Conservation (phyloP, 768 basidiomycete genomes). For the Leccinum pellstonianum region DNA sequence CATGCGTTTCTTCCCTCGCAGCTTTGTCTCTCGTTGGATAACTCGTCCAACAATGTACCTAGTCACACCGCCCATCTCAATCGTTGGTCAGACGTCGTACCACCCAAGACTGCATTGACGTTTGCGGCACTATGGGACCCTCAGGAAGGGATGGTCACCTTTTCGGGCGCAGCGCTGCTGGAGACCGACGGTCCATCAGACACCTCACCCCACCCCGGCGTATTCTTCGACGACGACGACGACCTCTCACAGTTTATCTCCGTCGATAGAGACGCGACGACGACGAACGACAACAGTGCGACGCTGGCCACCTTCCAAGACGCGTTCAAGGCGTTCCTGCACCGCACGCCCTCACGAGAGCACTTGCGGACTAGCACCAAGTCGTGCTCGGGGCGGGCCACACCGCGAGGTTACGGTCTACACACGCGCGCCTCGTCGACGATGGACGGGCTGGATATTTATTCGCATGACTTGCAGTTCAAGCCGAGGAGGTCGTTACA, state of each 20-base stretch:
- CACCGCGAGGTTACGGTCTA: neutral
- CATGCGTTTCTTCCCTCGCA: conserved; percentile 6
- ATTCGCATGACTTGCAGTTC: conserved; percentile 25
- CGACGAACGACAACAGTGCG: conserved; percentile 22
- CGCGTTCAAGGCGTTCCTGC: conserved; percentile 29
- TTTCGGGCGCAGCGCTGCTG: conserved; percentile 51
- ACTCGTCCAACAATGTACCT: conserved; percentile 8
- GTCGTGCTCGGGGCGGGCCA: conserved; percentile 2
- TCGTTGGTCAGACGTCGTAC: conserved; percentile 58
- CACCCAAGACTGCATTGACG: conserved; percentile 53
- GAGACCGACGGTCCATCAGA: conserved; percentile 25
- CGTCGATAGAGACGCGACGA: conserved; percentile 11
- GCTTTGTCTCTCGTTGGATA: conserved; percentile 28
- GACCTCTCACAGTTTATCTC: conserved; percentile 12
- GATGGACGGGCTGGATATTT: conserved; percentile 31
- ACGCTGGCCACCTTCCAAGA: conserved; percentile 30
- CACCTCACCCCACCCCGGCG: conserved; percentile 7
- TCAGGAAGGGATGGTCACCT: conserved; percentile 54
- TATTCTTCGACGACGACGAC: conserved; percentile 19
- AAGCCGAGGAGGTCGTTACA: conserved; percentile 21
- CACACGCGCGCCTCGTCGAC: conserved; percentile 32
- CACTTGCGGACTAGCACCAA: conserved; percentile 12
- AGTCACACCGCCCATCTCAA: conserved; percentile 17
- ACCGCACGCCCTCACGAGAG: conserved; percentile 24
- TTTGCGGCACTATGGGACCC: conserved; percentile 64